A percentile compares a stretch with the other conserved stretches of the same genome.
Evolutionary conservation across 805 yeast species (phyloP).

Genomic region (Candida anglica): DNA sequence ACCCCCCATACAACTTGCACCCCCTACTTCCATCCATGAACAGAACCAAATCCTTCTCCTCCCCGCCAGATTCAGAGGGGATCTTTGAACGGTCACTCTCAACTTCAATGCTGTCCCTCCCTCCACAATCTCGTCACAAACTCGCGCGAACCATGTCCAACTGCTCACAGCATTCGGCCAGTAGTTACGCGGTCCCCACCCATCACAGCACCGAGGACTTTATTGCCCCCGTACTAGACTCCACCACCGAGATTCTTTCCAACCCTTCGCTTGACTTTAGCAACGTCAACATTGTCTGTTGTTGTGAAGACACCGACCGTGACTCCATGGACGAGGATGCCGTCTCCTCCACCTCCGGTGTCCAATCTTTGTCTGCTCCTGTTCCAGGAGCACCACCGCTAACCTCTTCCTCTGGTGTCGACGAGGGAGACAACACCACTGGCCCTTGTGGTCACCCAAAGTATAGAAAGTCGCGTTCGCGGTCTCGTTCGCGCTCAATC

Average conservation of each 20-base stretch:
- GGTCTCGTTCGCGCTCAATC: slow-evolving; percentile 18
- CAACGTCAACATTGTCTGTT: slow-evolving; percentile 20
- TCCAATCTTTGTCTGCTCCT: background rate
- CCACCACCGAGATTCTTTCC: slow-evolving; percentile 24
- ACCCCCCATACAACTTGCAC: too few species aligned
- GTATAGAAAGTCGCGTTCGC: slow-evolving; percentile 1
- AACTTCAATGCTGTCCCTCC: slow-evolving; percentile 1
- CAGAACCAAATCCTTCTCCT: slow-evolving; percentile 1
- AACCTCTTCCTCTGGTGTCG: background rate
- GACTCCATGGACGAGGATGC: slow-evolving; percentile 2
- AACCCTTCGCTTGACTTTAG: slow-evolving; percentile 21
- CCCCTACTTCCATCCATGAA: background rate
- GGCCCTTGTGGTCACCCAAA: slow-evolving; percentile 2
- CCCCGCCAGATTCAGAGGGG: slow-evolving; percentile 2
- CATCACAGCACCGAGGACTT: slow-evolving; percentile 26
- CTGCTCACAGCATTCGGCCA: background rate
- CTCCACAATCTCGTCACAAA: slow-evolving; percentile 1
- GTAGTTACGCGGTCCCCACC: slow-evolving; percentile 10
- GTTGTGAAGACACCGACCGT: slow-evolving; percentile 5
- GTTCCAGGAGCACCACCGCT: background rate
- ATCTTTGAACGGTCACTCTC: slow-evolving; percentile 4
- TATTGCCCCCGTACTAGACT: slow-evolving; percentile 26
- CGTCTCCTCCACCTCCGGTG: too few species aligned
- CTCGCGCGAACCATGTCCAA: slow-evolving; percentile 3
- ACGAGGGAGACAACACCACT: slow-evolving; percentile 2